Percentiles rank a stretch among this genome's conserved stretches.
phyloP scores from a whole-genome alignment of 192 early-diverging fungal genomes.

The Linnemannia zychae region DNA sequence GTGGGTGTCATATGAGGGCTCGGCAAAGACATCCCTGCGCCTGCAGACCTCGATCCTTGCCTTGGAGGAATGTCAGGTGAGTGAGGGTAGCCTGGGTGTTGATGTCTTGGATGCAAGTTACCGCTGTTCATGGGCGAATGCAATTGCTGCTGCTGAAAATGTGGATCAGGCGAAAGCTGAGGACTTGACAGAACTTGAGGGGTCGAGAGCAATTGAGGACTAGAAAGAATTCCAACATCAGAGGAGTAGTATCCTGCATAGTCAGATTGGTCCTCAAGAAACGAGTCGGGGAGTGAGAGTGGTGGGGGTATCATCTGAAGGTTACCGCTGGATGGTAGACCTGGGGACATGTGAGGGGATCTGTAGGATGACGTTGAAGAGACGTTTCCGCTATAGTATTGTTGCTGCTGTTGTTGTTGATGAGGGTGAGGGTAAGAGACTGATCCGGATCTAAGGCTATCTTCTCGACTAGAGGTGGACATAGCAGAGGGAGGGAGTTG shows the following conservation, averaged over 20 bases:
- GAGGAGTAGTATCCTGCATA: slow-evolving; percentile 52
- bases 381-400: not conserved
- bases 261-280: slow-evolving; percentile 44
- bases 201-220: slow-evolving; percentile 7
- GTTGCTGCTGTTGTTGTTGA: slow-evolving; percentile 5
- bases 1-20: slow-evolving; percentile 47
- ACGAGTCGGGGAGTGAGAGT: slow-evolving; percentile 39
- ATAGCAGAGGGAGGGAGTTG: slow-evolving; percentile 46
- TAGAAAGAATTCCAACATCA: slow-evolving; percentile 47
- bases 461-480: slow-evolving; percentile 23
- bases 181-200: slow-evolving; percentile 23
- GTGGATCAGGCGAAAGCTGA: slow-evolving; percentile 16
- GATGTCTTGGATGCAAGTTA: slow-evolving; percentile 12
- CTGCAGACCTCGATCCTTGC: slow-evolving; percentile 10
- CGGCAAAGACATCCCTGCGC: slow-evolving; percentile 16
- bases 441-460: slow-evolving; percentile 34
- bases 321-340: slow-evolving; percentile 10
- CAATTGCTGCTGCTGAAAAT: not conserved
- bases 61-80: slow-evolving; percentile 9
- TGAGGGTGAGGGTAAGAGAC: slow-evolving; percentile 12
- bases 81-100: not conserved
- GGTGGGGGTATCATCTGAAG: slow-evolving; percentile 28
- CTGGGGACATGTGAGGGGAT: slow-evolving; percentile 45
- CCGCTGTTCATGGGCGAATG: slow-evolving; percentile 7
- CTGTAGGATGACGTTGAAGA: slow-evolving; percentile 34